Base-by-base conservation (phyloP, 805 yeast genomes). In the Metschnikowia sp. region DNA sequence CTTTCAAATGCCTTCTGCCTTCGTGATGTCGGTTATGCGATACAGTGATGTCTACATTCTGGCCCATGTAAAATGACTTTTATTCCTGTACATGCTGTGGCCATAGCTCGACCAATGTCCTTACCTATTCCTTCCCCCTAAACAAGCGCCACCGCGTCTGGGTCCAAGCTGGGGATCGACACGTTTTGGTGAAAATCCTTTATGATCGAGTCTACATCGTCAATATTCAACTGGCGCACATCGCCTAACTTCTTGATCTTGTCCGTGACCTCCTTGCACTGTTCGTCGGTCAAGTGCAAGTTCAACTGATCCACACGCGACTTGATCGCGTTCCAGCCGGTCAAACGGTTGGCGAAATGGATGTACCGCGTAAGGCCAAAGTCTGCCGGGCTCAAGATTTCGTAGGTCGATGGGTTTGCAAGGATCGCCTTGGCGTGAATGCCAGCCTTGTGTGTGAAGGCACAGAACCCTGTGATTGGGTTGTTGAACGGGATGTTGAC, bases 241-340 rank as follows among this genome's bases (percentile, higher is more conserved):
- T 92, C 99, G 57, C 98, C 99, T 62, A 92, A 79, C 71, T 83
- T 79, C 78, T 92, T 92, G 70, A 92, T 91, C 77, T 91, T 91
- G 59, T 79, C 77, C 32, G 99, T 92, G 54, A 94, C 96, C 67
- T 88, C 97, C 79, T 94, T 94, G 72, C 88, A 77, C 78, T 92
- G 97, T 58, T 84, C 92, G 65, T 92, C 99, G 42, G 94, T 82
- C 65, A 92, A 78, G 60, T 84, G 75, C 71, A 92, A 78, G 72
- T 94, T 91, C 73, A 92, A 81, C 74, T 92, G 99, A 68, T 92
- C 99, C 52, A 94, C 99, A 73, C 99, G 86, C 37, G 96, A 83
- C 77, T 92, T 92, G 80, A 92, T 92, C 47, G 98, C 98, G 71
- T 92, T 94, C 99, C 99, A 92, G 53, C 99, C 99, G 11, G 99